phyloP scores from a whole-genome alignment of 148 eudicot species.

The Diospyros lotus region DNA sequence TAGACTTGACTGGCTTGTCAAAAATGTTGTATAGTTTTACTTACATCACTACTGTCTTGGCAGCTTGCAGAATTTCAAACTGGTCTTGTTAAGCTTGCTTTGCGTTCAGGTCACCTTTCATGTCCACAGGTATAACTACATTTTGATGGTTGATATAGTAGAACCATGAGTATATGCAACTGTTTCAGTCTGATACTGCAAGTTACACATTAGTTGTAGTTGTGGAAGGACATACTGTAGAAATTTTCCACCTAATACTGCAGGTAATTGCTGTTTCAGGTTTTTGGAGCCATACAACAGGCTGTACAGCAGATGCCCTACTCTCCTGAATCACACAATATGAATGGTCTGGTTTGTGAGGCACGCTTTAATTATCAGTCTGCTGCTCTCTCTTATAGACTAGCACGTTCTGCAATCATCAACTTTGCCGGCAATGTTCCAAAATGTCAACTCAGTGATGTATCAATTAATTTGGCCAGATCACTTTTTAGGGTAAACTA shows the following conservation, averaged over 20 bases:
- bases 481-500: conserved; percentile 60
- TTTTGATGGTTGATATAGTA: not conserved
- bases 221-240: not conserved
- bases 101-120: conserved; percentile 58
- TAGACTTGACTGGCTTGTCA: conserved; percentile 1
- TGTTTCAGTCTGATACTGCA: not conserved
- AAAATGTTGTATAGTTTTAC: conserved; percentile 7
- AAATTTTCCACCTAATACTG: not conserved
- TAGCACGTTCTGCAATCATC: conserved; percentile 59
- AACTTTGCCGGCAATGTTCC: conserved; percentile 32
- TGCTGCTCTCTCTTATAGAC: conserved; percentile 67
- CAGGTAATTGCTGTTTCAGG: conserved; percentile 39
- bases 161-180: not conserved
- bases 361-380: conserved; percentile 63
- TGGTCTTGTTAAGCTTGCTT: conserved; percentile 89
- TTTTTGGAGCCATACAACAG: conserved; percentile 78
- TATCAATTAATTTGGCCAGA: conserved; percentile 84
- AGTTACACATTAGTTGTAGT: not conserved
- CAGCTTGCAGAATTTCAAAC: conserved; percentile 93
- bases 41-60: conserved; percentile 17
- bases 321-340: conserved; percentile 81
- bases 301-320: conserved; percentile 85
- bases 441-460: conserved; percentile 39
- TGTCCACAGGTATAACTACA: conserved; percentile 66
- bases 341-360: conserved; percentile 80